Evolutionary conservation across 805 yeast genomes (phyloP).

Genomic region (Candida argentea): DNA sequence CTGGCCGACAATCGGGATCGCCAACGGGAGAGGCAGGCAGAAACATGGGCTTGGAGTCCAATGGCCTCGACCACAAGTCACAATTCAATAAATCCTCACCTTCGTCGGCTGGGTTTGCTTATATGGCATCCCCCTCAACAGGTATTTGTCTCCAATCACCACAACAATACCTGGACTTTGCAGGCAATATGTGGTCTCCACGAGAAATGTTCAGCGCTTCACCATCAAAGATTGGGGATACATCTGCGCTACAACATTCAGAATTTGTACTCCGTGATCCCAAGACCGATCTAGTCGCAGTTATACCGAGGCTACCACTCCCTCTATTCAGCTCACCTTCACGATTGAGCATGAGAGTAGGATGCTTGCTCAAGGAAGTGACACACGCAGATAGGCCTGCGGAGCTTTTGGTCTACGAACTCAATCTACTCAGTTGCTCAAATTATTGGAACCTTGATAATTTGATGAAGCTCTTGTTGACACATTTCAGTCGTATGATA

Average conservation of each 20-base stretch:
- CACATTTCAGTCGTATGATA: constrained; percentile 53
- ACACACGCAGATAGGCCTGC: neutral
- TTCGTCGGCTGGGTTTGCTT: constrained; percentile 9
- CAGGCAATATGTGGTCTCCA: constrained; percentile 25
- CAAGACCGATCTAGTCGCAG: constrained; percentile 42
- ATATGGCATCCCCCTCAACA: constrained; percentile 21
- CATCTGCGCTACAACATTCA: neutral
- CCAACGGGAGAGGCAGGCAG: neutral
- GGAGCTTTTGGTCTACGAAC: constrained; percentile 39
- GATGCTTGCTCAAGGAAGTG: constrained; percentile 45
- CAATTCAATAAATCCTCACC: constrained; percentile 13
- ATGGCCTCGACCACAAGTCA: neutral
- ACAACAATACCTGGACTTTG: constrained; percentile 24
- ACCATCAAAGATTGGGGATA: constrained; percentile 1
- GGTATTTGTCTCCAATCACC: constrained; percentile 27
- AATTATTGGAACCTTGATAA: constrained; percentile 48
- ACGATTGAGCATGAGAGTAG: constrained; percentile 60
- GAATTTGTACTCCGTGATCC: constrained; percentile 33
- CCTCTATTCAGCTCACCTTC: constrained; percentile 65
- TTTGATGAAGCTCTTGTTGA: constrained; percentile 44
- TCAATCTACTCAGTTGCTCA: constrained; percentile 65
- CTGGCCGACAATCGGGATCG: neutral
- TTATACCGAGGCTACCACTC: constrained; percentile 48
- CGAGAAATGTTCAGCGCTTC: constrained; percentile 9
- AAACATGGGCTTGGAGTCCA: neutral